Evolutionary conservation across 768 basidiomycete genomes (phyloP), one percentile per base, ranked within the genome.

Genomic region (Auricularia sp.): DNA sequence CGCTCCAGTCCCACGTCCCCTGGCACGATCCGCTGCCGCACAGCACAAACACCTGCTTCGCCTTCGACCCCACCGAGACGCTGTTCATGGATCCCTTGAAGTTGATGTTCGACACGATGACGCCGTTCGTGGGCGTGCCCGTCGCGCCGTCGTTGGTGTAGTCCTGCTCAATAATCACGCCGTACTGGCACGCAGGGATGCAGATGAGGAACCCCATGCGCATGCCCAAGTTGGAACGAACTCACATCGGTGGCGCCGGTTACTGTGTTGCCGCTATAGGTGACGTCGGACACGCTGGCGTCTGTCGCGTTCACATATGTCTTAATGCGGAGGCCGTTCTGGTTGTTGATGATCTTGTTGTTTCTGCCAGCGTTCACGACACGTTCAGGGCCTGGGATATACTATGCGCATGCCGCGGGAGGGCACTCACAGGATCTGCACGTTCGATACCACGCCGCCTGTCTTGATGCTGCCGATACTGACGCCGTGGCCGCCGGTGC

Each of bases 401-500:
- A 29, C 3, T 29, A 29, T 29, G 29, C 29, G 29, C 29, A 29
- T 29, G 29, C 29, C 29, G 29, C 18, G 35, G 47, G 29, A 58
- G 29, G 47, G 18, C 13, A 2, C 33, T 21, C 29, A 65, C 16
- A 34, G 21, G 63, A 58, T 67, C 7, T 29, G 29, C 1, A 65
- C 68, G 45, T 36, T 36, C 34, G 61, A 13, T 47, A 70, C 68
- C 42, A 37, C 63, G 47, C 67, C 69, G 34, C 64, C 69, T 2
- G 65, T 61, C 58, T 70, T 62, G 54, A 68, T 68, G 13, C 66
- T 67, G 10, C 70, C 87, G 34, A 88, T 78, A 3, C 84, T 86
- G 66, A 87, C 82, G 35, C 88, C 87, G 61, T 90, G 87, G 3
- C 88, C 86, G 34, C 78, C 78, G 2, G 75, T 73, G 73, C 87